Percentiles rank a stretch among this genome's conserved stretches.
These are phyloP conservation scores for Aaosphaeria arxii DNA, from an alignment of 2,329 filamentous ascomycete species.

Conservation along the genomic window DNA sequence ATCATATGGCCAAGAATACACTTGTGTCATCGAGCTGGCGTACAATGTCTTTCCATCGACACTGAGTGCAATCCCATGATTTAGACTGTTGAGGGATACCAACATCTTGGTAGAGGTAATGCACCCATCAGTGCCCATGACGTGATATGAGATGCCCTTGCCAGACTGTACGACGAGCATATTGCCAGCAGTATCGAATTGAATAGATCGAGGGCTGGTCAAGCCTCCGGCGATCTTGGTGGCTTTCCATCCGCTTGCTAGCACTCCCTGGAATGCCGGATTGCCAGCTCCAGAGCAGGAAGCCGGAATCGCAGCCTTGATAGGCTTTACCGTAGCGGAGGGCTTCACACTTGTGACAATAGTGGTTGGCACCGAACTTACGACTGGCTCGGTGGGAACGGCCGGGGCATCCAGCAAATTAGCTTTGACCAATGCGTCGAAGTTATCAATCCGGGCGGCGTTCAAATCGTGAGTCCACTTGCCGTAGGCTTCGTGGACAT, in stretches of 20 bases:
- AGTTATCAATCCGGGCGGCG: slow-evolving; percentile 28
- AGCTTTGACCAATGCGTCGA: slow-evolving; percentile 25
- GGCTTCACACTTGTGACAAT: slow-evolving; percentile 18
- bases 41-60: slow-evolving; percentile 48
- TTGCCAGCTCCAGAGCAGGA: slow-evolving; percentile 27
- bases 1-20: slow-evolving; percentile 65
- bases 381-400: slow-evolving; percentile 10
- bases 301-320: slow-evolving; percentile 23
- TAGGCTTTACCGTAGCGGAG: slow-evolving; percentile 12
- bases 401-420: slow-evolving; percentile 26
- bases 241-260: slow-evolving; percentile 31
- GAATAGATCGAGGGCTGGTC: slow-evolving; percentile 28
- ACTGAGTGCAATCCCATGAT: slow-evolving; percentile 51
- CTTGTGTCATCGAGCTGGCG: slow-evolving; percentile 55
- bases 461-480: slow-evolving; percentile 33
- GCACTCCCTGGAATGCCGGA: slow-evolving; percentile 17
- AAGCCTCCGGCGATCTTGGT: slow-evolving; percentile 29
- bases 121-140: slow-evolving; percentile 25
- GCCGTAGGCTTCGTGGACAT: slow-evolving; percentile 25
- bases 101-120: slow-evolving; percentile 29
- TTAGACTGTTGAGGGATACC: slow-evolving; percentile 37
- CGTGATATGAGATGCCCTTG: slow-evolving; percentile 32
- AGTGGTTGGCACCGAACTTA: slow-evolving; percentile 9
- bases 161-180: slow-evolving; percentile 33
- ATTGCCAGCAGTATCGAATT: slow-evolving; percentile 29